Conservation (phyloP, 805 yeast species). For the Maudiozyma turicensis region DNA sequence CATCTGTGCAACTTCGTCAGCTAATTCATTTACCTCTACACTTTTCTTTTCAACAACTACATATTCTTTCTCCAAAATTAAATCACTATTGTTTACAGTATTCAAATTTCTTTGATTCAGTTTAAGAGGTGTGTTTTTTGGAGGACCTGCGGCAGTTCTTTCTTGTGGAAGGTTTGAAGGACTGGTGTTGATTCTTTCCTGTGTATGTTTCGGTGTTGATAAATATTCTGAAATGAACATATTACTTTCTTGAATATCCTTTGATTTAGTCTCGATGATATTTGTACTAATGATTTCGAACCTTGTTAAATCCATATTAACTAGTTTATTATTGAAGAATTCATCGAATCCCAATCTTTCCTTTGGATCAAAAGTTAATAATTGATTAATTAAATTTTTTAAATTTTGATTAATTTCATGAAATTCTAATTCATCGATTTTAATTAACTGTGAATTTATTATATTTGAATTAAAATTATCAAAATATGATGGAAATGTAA, state of each 20-base stretch:
- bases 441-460: background rate
- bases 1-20: conserved; percentile 68
- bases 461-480: conserved; percentile 1
- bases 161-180: background rate
- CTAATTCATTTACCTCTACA: conserved; percentile 90
- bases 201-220: conserved; percentile 17
- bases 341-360: conserved; percentile 84
- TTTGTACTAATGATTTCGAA: conserved; percentile 33
- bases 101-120: too few relatives aligned
- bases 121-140: background rate
- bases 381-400: conserved; percentile 58
- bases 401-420: conserved; percentile 51
- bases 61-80: conserved; percentile 68
- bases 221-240: conserved; percentile 80
- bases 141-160: background rate
- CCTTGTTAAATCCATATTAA: conserved; percentile 40
- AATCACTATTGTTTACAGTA: conserved; percentile 26
- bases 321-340: conserved; percentile 67
- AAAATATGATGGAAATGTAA: conserved; percentile 63
- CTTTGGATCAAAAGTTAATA: conserved; percentile 75
- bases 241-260: conserved; percentile 55
- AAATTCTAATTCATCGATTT: conserved; percentile 1
- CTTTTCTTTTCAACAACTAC: conserved; percentile 92
- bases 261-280: conserved; percentile 54
- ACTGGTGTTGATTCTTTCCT: conserved; percentile 8